Conservation (phyloP, 2,329 filamentous ascomycete species). For the Bipolaris gigantea region DNA sequence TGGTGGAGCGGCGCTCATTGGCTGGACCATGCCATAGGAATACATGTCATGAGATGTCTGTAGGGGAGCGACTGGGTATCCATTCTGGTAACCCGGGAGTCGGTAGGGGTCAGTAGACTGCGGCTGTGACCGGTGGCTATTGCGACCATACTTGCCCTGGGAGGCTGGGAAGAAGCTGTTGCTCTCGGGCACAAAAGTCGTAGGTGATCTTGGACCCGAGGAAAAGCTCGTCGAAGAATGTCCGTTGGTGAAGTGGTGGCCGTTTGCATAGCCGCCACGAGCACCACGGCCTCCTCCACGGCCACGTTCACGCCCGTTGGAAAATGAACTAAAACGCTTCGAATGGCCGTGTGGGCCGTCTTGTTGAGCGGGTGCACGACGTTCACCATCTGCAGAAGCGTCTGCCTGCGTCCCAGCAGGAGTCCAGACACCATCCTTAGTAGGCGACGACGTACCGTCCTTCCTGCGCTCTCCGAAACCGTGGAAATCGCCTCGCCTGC, state of each 20-base stretch:
- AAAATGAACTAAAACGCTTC: constrained; percentile 44
- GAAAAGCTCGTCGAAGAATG: constrained; percentile 43
- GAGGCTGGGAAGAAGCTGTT: constrained; percentile 36
- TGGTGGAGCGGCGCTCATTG: constrained; percentile 59
- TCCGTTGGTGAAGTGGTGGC: constrained; percentile 47
- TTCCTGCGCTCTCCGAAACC: constrained; percentile 36
- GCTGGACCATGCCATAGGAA: constrained; percentile 58
- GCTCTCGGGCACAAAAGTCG: constrained; percentile 43
- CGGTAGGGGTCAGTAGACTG: constrained; percentile 60
- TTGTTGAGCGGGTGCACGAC: constrained; percentile 29
- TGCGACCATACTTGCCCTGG: constrained; percentile 51
- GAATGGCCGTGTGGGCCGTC: constrained; percentile 36
- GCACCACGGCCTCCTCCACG: constrained; percentile 53
- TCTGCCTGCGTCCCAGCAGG: constrained; percentile 43
- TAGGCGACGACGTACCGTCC: constrained; percentile 37
- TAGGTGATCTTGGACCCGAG: constrained; percentile 40
- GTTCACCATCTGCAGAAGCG: constrained; percentile 35
- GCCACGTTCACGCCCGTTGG: constrained; percentile 49
- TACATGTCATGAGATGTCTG: constrained; percentile 58
- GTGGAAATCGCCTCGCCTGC: constrained; percentile 35
- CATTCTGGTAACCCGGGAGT: constrained; percentile 37
- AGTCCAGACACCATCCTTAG: constrained; percentile 33
- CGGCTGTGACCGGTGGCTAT: constrained; percentile 62
- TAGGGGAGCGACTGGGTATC: constrained; percentile 48
- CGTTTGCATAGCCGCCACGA: constrained; percentile 45